Conservation (phyloP, 164 flowering plant genomes). For the Kalanchoe fedtschenkoi region DNA sequence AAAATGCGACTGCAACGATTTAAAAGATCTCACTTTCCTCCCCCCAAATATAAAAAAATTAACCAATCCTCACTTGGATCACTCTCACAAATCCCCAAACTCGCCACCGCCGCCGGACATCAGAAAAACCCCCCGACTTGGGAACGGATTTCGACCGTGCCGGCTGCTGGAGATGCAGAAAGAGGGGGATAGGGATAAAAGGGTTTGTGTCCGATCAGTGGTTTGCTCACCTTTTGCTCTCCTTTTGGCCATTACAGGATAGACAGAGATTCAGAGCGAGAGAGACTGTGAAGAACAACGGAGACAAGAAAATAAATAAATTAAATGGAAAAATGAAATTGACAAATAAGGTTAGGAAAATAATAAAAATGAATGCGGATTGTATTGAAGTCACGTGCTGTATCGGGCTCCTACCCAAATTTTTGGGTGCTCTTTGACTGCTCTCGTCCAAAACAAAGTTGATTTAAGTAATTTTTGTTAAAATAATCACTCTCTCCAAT, state of each 20-base stretch:
- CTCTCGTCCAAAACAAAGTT: too few relatives aligned
- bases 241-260: background rate
- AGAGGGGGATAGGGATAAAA: background rate
- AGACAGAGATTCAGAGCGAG: background rate
- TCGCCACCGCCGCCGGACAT: slow-evolving; percentile 5
- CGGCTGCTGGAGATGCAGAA: background rate
- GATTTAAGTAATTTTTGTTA: too few relatives aligned
- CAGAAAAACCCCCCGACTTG: background rate
- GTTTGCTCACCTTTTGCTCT: background rate
- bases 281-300: background rate
- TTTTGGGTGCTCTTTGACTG: too few relatives aligned
- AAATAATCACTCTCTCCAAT: too few relatives aligned
- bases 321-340: background rate
- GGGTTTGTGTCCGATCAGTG: background rate
- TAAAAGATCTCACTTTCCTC: background rate
- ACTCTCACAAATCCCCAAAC: background rate
- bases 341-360: background rate
- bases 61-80: background rate
- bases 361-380: too few relatives aligned
- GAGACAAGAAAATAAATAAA: background rate
- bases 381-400: background rate
- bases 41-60: background rate
- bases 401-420: background rate
- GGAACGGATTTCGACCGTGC: background rate
- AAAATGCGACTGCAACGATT: background rate